phyloP scores from a whole-genome alignment of 1,284 basidiomycete genomes.

The Apiotrichum gamsii region DNA sequence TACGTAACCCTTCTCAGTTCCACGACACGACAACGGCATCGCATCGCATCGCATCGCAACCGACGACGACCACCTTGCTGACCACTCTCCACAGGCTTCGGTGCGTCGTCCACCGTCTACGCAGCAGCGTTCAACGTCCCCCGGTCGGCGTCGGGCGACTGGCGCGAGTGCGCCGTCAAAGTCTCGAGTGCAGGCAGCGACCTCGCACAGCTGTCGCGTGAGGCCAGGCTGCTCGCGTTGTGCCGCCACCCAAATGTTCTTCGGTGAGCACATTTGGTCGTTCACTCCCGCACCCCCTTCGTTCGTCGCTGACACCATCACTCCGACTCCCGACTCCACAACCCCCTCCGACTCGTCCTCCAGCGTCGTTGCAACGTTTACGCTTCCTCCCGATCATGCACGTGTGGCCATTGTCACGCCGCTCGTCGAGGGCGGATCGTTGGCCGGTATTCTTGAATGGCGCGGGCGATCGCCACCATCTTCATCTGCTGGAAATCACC shows the following conservation, averaged over 20 bases:
- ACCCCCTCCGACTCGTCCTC: too few species aligned
- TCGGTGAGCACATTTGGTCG: too few species aligned
- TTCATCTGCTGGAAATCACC: too few species aligned
- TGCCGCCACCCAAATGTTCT: constrained; percentile 41
- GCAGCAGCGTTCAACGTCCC: constrained; percentile 25
- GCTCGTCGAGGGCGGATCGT: constrained; percentile 34
- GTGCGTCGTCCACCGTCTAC: constrained; percentile 40
- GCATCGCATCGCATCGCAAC: too few species aligned
- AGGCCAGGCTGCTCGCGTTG: constrained; percentile 32
- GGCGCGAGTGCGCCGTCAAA: constrained; percentile 36
- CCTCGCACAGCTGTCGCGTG: constrained; percentile 29
- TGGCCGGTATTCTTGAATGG: constrained; percentile 38
- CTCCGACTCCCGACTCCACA: too few species aligned
- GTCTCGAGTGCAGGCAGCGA: constrained; percentile 34
- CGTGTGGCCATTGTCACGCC: constrained; percentile 42
- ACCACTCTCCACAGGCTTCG: constrained; percentile 28
- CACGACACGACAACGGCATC: too few species aligned
- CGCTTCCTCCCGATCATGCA: constrained; percentile 36
- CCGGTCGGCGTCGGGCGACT: constrained; percentile 3
- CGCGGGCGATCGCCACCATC: constrained; percentile 13
- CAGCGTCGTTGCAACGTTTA: constrained; percentile 39
- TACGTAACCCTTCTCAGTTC: constrained; percentile 12
- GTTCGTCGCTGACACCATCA: neutral
- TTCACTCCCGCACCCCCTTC: too few species aligned
- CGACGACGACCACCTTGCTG: neutral